Base-by-base conservation (phyloP, 2,329 filamentous ascomycete genomes). In the Fusarium setosum region DNA sequence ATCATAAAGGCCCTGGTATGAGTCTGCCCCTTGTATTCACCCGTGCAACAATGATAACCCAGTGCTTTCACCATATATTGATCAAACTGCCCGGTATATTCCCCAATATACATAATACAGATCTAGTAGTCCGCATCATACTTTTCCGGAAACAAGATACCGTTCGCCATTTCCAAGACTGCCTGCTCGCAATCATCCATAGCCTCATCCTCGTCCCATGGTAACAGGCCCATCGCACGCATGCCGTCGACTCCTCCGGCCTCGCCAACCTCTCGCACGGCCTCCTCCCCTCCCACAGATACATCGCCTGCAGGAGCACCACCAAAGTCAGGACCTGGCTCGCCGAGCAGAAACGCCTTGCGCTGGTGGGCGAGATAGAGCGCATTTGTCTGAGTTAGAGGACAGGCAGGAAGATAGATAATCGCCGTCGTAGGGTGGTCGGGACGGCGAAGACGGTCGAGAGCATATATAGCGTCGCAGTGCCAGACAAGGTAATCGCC, bases 401-500 rank as follows among this genome's bases (percentile, higher is more conserved):
- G 80, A 32, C 77, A 80, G 21, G 76, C 76, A 4, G 80, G 79
- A 18, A 82, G 72, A 63, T 80, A 80, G 61, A 82, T 73, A 50
- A 77, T 72, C 6, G 75, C 73, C 2, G 73, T 73, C 10, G 66
- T 53, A 20, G 63, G 60, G 21, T 68, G 65, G 23, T 69, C 65
- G 10, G 69, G 69, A 18, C 60, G 65, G 18, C 65, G 60, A 21
- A 65, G 62, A 26, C 56, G 86, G 74, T 94, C 91, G 3, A 93
- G 91, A 1, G 90, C 85, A 75, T 94, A 91, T 45, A 93, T 86
- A 29, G 78, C 81, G 74, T 91, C 89, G 69, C 89, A 91, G 73
- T 93, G 90, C 90, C 90, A 94, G 31, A 88, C 85, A 3, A 93
- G 89, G 70, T 90, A 93, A 75, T 94, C 91, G 11, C 91, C 91